Evolutionary conservation across 2,329 filamentous ascomycete species (phyloP).

Genomic region (Macrophomina pseudophaseolina): DNA sequence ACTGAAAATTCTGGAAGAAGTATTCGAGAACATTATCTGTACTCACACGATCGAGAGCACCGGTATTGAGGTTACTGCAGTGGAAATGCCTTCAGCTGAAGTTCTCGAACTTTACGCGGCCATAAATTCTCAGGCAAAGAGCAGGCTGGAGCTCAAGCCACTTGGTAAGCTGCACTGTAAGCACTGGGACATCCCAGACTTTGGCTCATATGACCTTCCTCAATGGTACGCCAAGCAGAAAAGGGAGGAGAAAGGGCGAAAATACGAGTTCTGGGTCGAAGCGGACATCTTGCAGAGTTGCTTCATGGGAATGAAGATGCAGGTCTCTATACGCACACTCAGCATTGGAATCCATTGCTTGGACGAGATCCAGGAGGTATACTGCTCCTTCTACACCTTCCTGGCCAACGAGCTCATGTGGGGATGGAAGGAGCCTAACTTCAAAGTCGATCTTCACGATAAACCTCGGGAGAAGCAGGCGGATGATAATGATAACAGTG

Average conservation of each 20-base stretch:
- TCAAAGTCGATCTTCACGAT: not conserved
- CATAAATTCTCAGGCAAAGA: conserved; percentile 37
- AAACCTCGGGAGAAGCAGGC: not conserved
- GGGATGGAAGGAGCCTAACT: conserved; percentile 25
- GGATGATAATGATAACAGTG: not conserved
- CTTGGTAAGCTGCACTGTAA: conserved; percentile 61
- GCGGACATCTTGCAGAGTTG: conserved; percentile 62
- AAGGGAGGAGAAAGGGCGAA: conserved; percentile 31
- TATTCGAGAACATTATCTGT: conserved; percentile 27
- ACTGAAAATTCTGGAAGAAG: conserved; percentile 30
- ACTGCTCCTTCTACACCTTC: conserved; percentile 52
- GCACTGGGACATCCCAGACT: conserved; percentile 53
- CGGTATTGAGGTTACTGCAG: conserved; percentile 50
- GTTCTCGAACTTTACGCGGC: conserved; percentile 54
- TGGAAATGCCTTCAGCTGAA: conserved; percentile 55
- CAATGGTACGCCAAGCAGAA: conserved; percentile 42
- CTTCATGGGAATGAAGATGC: conserved; percentile 61
- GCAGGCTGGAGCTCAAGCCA: conserved; percentile 53
- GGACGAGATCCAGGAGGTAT: conserved; percentile 46
- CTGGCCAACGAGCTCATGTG: conserved; percentile 50
- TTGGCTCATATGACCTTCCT: conserved; percentile 45
- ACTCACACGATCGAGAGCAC: conserved; percentile 33
- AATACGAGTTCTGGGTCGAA: conserved; percentile 69
- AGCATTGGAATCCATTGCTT: conserved; percentile 27
- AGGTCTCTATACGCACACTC: conserved; percentile 32